Evolutionary conservation across 768 basidiomycete species (phyloP).

Genomic region (Naganishia vishniacii): DNA sequence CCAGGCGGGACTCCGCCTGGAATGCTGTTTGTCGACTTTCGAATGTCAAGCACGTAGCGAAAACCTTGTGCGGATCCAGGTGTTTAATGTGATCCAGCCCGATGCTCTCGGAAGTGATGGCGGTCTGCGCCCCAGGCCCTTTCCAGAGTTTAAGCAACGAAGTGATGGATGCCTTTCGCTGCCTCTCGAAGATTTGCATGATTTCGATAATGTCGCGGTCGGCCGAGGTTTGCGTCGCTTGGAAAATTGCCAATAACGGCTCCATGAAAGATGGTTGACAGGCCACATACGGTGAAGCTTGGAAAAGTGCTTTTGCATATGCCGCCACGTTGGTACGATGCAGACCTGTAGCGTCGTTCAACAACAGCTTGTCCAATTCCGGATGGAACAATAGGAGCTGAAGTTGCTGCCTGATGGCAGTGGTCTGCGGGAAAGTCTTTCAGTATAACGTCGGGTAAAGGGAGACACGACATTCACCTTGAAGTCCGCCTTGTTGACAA

Average conservation of each 20-base stretch:
- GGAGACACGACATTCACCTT: slow-evolving; percentile 57
- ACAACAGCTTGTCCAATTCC: slow-evolving; percentile 18
- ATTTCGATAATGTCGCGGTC: slow-evolving; percentile 62
- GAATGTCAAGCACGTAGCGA: slow-evolving; percentile 67
- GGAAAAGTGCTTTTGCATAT: slow-evolving; percentile 57
- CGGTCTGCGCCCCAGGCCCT: slow-evolving; percentile 49
- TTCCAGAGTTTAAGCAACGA: slow-evolving; percentile 65
- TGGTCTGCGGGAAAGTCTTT: background rate
- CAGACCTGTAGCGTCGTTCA: background rate
- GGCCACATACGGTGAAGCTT: slow-evolving; percentile 70
- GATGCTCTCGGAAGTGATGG: slow-evolving; percentile 3
- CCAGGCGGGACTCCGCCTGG: slow-evolving; percentile 44
- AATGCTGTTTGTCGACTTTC: slow-evolving; percentile 60
- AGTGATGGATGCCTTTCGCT: slow-evolving; percentile 9
- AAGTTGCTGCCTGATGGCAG: slow-evolving; percentile 53
- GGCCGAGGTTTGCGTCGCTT: slow-evolving; percentile 61
- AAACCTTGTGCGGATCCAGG: slow-evolving; percentile 63
- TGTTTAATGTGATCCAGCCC: slow-evolving; percentile 61
- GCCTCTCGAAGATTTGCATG: slow-evolving; percentile 17
- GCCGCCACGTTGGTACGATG: slow-evolving; percentile 11
- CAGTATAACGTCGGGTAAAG: slow-evolving; percentile 3
- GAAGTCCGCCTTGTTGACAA: slow-evolving; percentile 53
- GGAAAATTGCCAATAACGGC: slow-evolving; percentile 68
- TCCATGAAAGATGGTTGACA: slow-evolving; percentile 79
- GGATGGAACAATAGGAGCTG: slow-evolving; percentile 58